Evolutionary conservation across 1,284 basidiomycete genomes (phyloP), one percentile per base, ranked within the genome.

Genomic region (Melampsora americana): DNA sequence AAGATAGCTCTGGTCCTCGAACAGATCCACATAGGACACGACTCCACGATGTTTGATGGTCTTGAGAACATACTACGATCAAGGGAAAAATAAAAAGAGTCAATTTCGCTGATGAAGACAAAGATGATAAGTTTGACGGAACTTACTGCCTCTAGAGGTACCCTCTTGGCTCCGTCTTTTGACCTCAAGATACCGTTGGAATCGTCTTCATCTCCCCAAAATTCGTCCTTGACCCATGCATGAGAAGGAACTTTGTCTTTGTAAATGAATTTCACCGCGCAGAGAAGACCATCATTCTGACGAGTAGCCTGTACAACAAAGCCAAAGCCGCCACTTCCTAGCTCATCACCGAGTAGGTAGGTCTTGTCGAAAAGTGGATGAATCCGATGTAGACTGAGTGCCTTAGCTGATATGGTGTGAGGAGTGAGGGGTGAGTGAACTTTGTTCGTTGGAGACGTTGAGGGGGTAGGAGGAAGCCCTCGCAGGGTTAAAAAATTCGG

Each of bases 251-350:
- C 79, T 77, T 81, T 81, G 69, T 81, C 79, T 76, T 81, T 81
- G 74, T 79, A 82, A 77, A 82, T 82, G 68, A 82, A 82, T 77
- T 82, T 82, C 73, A 81, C 80, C 1, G 81, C 81, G 2, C 81
- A 81, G 11, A 79, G 78, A 60, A 79, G 35, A 11, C 67, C 69
- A 73, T 82, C 81, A 11, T 14, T 16, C 26, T 78, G 78, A 66
- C 80, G 79, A 56, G 67, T 74, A 6, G 81, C 81, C n/a, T 79
- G 78, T 46, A 82, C 81, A 18, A 82, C 81, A 65, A 82, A 82
- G 59, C 81, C 81, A 61, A 81, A 82, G 2, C 81, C 81, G 48
- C 81, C 81, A 56, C 79, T 79, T 74, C 81, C 81, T 35, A 82
- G 56, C 26, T 74, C 71, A 61, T 74, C 64, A 18, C 65, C 64